Evolutionary conservation across 139 green algal genomes (phyloP).

Genomic region (Tetratostichococcus sp.): DNA sequence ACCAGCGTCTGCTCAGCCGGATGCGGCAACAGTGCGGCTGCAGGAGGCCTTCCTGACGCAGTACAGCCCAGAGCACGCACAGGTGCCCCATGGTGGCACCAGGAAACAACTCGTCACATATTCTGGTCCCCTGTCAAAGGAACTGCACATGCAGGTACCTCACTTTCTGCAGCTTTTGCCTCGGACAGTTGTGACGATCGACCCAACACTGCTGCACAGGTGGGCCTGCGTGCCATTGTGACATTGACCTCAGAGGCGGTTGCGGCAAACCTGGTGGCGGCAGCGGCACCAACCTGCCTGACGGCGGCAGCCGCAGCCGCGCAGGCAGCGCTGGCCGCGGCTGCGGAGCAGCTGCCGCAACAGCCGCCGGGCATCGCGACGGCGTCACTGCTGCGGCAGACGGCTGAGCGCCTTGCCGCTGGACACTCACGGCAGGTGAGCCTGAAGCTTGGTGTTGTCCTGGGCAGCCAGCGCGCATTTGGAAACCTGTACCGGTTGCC

Average conservation of each 20-base stretch:
- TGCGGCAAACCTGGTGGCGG: neutral
- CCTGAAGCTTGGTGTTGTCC: too few relatives aligned
- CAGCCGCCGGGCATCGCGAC: neutral
- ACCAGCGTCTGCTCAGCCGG: neutral
- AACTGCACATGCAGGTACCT: too few relatives aligned
- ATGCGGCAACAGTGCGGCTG: conserved; percentile 21
- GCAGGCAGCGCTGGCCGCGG: neutral
- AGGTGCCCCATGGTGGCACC: neutral
- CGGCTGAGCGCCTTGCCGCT: neutral
- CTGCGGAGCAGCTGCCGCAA: neutral
- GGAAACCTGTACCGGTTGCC: too few relatives aligned
- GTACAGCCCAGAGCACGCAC: conserved; percentile 30
- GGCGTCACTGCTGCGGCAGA: neutral
- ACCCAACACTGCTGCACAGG: neutral
- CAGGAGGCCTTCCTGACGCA: conserved; percentile 45
- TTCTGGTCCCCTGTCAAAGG: too few relatives aligned
- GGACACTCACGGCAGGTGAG: neutral
- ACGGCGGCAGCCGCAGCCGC: too few relatives aligned
- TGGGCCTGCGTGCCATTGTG: neutral
- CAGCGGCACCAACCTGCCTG: neutral
- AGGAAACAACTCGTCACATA: too few relatives aligned
- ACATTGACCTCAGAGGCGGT: neutral
- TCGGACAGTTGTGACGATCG: neutral
- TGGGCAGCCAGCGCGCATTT: too few relatives aligned
- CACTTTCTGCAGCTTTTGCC: too few relatives aligned